Evolutionary conservation across 129 eudicot genomes (phyloP).

Genomic region (Tanacetum coccineum): DNA sequence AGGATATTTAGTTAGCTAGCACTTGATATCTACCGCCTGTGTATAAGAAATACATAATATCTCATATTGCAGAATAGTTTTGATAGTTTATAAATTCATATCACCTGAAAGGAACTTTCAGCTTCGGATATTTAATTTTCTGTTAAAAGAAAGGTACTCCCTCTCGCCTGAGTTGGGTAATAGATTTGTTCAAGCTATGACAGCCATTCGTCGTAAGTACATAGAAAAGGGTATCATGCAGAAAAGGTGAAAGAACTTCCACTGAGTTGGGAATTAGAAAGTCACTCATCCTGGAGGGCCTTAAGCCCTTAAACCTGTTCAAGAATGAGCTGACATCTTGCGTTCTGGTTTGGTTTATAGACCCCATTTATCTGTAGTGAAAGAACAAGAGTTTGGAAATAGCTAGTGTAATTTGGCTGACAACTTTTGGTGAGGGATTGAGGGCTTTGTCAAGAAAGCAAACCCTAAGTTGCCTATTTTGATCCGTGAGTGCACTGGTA

Average conservation of each 20-base stretch:
- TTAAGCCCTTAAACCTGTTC: no score
- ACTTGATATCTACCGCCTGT: background rate
- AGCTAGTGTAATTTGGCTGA: no score
- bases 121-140: background rate
- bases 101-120: background rate
- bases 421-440: no score
- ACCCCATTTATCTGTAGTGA: no score
- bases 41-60: background rate
- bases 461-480: slow-evolving; percentile 84
- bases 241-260: no score
- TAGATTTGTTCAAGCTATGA: no score
- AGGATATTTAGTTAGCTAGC: background rate
- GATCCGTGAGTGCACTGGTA: slow-evolving; percentile 77
- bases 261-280: no score
- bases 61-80: background rate
- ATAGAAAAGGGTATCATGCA: background rate
- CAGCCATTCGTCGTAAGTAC: no score
- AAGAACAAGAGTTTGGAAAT: no score
- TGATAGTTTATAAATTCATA: background rate
- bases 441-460: slow-evolving; percentile 6
- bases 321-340: no score
- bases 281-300: no score
- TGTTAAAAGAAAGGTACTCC: background rate
- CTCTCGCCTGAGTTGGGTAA: background rate
- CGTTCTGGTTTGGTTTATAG: no score